phyloP scores from a whole-genome alignment of 192 early-diverging fungal species.

The Entophlyctis luteolus region DNA sequence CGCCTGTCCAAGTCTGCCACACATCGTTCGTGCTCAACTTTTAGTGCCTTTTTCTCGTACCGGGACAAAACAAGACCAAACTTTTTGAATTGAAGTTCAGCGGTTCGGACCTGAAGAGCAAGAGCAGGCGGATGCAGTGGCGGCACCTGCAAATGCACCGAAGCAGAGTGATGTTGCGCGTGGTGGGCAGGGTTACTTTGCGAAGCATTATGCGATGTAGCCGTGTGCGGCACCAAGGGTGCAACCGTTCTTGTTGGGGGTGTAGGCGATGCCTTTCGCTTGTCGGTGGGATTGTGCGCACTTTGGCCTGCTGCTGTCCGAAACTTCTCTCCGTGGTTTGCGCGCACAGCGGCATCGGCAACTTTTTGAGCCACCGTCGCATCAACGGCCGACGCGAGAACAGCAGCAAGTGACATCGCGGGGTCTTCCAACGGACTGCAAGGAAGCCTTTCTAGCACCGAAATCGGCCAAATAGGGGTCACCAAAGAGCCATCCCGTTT shows the following conservation, averaged over 20 bases:
- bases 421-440: conserved; percentile 76
- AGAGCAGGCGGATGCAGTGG: conserved; percentile 69
- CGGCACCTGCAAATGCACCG: conserved; percentile 76
- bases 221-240: background rate
- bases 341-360: conserved; percentile 72
- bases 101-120: background rate
- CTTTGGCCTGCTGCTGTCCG: background rate
- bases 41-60: conserved; percentile 80
- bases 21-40: conserved; percentile 75
- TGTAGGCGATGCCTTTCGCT: background rate
- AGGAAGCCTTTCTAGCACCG: conserved; percentile 12
- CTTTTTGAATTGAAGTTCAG: conserved; percentile 80
- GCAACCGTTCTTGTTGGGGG: background rate
- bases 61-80: conserved; percentile 85
- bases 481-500: background rate
- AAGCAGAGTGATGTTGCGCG: conserved; percentile 75
- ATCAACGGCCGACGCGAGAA: conserved; percentile 82
- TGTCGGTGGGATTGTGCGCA: background rate
- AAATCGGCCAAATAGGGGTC: conserved; percentile 20
- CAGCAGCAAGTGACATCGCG: conserved; percentile 83
- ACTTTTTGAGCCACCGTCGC: conserved; percentile 80
- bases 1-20: conserved; percentile 11
- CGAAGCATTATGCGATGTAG: background rate
- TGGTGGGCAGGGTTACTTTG: conserved; percentile 53
- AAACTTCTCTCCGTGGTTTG: background rate